phyloP scores from a whole-genome alignment of 768 basidiomycete genomes.

The Podaxis sp. region DNA sequence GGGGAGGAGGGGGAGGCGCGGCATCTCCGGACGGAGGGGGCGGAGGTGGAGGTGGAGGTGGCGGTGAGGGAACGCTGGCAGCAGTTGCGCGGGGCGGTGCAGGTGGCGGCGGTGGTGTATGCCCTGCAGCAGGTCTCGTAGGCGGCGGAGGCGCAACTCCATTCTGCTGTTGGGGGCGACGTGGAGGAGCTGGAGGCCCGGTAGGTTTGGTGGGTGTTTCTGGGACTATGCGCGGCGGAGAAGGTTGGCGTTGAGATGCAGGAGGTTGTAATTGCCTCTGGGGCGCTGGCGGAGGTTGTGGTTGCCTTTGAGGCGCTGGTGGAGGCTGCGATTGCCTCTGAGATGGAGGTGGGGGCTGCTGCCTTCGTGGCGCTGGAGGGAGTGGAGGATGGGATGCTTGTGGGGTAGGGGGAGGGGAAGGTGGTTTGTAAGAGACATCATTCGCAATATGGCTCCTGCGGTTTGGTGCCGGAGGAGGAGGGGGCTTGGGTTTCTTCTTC shows the following conservation, averaged over 20 bases:
- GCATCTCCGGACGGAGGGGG: constrained; percentile 12
- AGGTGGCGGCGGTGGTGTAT: constrained; percentile 31
- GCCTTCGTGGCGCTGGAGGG: constrained; percentile 25
- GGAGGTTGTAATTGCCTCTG: constrained; percentile 4
- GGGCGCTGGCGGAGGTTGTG: constrained; percentile 36
- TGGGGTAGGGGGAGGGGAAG: constrained; percentile 36
- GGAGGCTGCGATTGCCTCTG: constrained; percentile 3
- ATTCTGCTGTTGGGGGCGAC: constrained; percentile 29
- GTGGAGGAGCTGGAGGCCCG: constrained; percentile 29
- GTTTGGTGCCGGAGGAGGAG: constrained; percentile 50
- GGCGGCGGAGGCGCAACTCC: constrained; percentile 34
- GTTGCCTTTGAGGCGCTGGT: constrained; percentile 22
- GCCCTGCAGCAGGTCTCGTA: constrained; percentile 26
- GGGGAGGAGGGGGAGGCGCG: constrained; percentile 35
- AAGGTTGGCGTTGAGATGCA: constrained; percentile 23
- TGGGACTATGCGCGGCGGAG: constrained; percentile 32
- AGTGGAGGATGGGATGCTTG: constrained; percentile 30
- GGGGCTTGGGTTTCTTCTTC: constrained; percentile 47
- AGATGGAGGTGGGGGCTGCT: constrained; percentile 24
- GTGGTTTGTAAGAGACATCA: constrained; percentile 31
- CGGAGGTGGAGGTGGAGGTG: constrained; percentile 34
- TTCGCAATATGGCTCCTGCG: constrained; percentile 24
- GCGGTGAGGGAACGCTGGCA: constrained; percentile 8
- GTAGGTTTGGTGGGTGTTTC: constrained; percentile 38
- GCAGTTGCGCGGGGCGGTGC: constrained; percentile 34